A percentile compares a stretch with the other conserved stretches of the same genome.
Evolutionary conservation across 1,284 basidiomycete genomes (phyloP).

Genomic region (Dichomitus squalens): DNA sequence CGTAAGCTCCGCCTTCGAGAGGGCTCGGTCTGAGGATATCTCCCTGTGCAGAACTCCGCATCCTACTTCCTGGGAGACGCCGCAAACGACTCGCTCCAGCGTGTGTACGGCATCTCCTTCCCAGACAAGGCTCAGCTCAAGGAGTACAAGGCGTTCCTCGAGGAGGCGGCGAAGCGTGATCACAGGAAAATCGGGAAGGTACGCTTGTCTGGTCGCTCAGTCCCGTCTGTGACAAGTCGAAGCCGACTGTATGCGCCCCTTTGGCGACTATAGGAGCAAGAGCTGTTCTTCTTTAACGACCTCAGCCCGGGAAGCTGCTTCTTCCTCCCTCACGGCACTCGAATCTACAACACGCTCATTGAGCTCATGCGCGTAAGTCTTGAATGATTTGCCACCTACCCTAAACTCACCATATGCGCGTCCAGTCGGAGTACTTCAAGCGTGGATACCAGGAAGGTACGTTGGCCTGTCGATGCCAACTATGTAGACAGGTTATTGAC

Average conservation of each 20-base stretch:
- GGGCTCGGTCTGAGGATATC: neutral
- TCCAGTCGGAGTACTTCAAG: slow-evolving; percentile 78
- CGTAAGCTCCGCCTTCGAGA: neutral
- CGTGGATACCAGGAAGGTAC: slow-evolving; percentile 86
- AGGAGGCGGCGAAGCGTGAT: slow-evolving; percentile 96
- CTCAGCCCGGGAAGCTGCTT: slow-evolving; percentile 94
- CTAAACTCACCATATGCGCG: slow-evolving; percentile 1
- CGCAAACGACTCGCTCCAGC: slow-evolving; percentile 94
- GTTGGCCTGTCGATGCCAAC: neutral
- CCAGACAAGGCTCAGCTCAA: slow-evolving; percentile 95
- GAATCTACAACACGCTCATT: slow-evolving; percentile 95
- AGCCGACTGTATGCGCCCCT: neutral
- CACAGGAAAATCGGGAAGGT: slow-evolving; percentile 94
- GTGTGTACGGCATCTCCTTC: slow-evolving; percentile 99
- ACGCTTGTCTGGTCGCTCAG: slow-evolving; percentile 3
- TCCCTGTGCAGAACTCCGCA: slow-evolving; percentile 78
- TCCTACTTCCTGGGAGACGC: slow-evolving; percentile 98
- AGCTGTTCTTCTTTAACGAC: slow-evolving; percentile 99
- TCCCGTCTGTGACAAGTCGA: neutral
- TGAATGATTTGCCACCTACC: neutral
- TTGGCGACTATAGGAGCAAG: slow-evolving; percentile 71
- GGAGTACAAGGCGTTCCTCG: slow-evolving; percentile 96
- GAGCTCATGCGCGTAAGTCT: slow-evolving; percentile 84
- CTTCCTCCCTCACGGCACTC: slow-evolving; percentile 96
- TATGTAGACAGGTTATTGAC: neutral